phyloP scores from a whole-genome alignment of 208 protist genomes.

The Leishmania tropica region DNA sequence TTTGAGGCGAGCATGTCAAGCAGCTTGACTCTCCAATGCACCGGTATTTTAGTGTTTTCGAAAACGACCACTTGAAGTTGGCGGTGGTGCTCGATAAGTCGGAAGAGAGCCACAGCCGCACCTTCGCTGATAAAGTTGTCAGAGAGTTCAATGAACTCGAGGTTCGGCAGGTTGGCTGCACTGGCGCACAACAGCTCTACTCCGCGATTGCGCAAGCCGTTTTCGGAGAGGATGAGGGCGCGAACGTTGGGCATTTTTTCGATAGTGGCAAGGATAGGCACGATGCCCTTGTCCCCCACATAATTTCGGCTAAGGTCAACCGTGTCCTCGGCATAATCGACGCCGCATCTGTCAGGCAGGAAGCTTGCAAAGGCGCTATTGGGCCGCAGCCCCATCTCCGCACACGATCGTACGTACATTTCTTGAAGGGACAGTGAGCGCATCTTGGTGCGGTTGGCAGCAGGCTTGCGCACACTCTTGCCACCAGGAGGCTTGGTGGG shows the following conservation, averaged over 20 bases:
- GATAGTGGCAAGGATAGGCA: conserved; percentile 68
- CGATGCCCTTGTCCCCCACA: conserved; percentile 84
- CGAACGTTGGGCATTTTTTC: conserved; percentile 60
- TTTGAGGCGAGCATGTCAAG: conserved; percentile 58
- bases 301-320: conserved; percentile 89
- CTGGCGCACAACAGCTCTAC: conserved; percentile 57
- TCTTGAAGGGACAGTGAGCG: conserved; percentile 61
- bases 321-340: conserved; percentile 24
- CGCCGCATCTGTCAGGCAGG: conserved; percentile 55
- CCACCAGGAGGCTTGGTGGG: conserved; percentile 8
- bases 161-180: conserved; percentile 49
- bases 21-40: conserved; percentile 71
- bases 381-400: conserved; percentile 61
- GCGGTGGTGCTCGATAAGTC: conserved; percentile 59
- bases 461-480: conserved; percentile 30
- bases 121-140: conserved; percentile 92
- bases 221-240: conserved; percentile 64
- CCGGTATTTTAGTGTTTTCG: conserved; percentile 87
- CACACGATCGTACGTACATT: conserved; percentile 78
- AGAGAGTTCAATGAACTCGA: conserved; percentile 81
- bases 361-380: conserved; percentile 74
- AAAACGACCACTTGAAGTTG: conserved; percentile 72
- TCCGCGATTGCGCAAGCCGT: conserved; percentile 87
- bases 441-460: conserved; percentile 3
- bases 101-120: conserved; percentile 61